Percentiles rank a stretch among this genome's conserved stretches.
phyloP scores from a whole-genome alignment of 805 yeast species.

The Metschnikowia lochheadii region DNA sequence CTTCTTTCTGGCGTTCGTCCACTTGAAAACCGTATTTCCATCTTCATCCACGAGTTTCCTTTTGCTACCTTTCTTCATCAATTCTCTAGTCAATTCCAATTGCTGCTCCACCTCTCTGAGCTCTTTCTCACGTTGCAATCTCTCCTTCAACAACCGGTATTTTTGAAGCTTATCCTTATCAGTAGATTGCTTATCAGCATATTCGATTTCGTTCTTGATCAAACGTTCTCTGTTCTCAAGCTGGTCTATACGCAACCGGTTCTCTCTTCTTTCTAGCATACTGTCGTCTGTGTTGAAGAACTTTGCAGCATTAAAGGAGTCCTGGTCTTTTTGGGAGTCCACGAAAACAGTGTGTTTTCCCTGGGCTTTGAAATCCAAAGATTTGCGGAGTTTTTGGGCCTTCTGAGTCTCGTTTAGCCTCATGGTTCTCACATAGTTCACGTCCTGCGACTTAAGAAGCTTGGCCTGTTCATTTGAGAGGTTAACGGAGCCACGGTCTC shows the following conservation, averaged over 20 bases:
- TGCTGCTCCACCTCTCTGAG: slow-evolving; percentile 63
- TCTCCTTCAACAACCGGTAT: slow-evolving; percentile 54
- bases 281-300: slow-evolving; percentile 68
- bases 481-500: slow-evolving; percentile 56
- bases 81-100: slow-evolving; percentile 75
- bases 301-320: slow-evolving; percentile 57
- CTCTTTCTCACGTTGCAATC: slow-evolving; percentile 67
- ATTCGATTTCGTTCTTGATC: slow-evolving; percentile 31
- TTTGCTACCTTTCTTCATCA: slow-evolving; percentile 87
- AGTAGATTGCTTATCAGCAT: slow-evolving; percentile 30
- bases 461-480: slow-evolving; percentile 72
- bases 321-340: slow-evolving; percentile 53
- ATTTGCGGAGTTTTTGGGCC: slow-evolving; percentile 53
- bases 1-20: slow-evolving; percentile 75
- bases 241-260: slow-evolving; percentile 63
- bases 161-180: slow-evolving; percentile 58
- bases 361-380: slow-evolving; percentile 46
- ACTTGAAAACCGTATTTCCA: slow-evolving; percentile 73
- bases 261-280: slow-evolving; percentile 61
- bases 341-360: slow-evolving; percentile 88
- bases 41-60: slow-evolving; percentile 63
- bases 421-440: slow-evolving; percentile 76
- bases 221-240: slow-evolving; percentile 39
- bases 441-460: slow-evolving; percentile 85
- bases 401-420: slow-evolving; percentile 64